Conservation (phyloP, 352 stramenopile species). For the Phytophthora syringae region DNA sequence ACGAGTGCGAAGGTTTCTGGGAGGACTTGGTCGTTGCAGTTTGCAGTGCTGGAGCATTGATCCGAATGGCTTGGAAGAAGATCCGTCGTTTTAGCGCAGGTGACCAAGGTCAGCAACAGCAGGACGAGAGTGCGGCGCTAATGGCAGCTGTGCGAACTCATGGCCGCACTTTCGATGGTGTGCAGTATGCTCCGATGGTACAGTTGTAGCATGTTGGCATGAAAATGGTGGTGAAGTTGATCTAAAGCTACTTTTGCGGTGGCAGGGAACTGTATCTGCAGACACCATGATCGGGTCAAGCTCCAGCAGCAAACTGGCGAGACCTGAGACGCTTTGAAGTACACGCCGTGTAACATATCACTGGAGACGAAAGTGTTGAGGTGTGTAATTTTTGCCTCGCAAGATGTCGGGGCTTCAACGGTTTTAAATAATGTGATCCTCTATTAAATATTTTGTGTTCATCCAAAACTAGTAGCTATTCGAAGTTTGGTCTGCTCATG, state of each 20-base stretch:
- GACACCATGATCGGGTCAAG: conserved; percentile 31
- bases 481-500: no score
- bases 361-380: conserved; percentile 2
- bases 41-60: conserved; percentile 23
- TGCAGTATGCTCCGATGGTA: conserved; percentile 55
- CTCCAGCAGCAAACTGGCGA: not conserved
- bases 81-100: conserved; percentile 38
- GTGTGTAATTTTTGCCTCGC: no score
- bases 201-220: not conserved
- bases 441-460: no score
- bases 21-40: conserved; percentile 46
- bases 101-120: conserved; percentile 36
- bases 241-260: conserved; percentile 15
- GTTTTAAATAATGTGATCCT: no score
- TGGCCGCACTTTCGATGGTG: conserved; percentile 46
- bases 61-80: conserved; percentile 37
- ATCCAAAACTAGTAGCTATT: no score
- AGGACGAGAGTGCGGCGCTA: conserved; percentile 50
- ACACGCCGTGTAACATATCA: not conserved
- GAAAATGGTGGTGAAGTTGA: no score
- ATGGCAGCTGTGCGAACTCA: conserved; percentile 55
- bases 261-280: conserved; percentile 40
- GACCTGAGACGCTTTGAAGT: not conserved
- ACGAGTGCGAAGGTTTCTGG: conserved; percentile 65
- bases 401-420: no score